Evolutionary conservation across 2,329 filamentous ascomycete genomes (phyloP), one percentile per base, ranked within the genome.

Genomic region (Penicillium sp.): DNA sequence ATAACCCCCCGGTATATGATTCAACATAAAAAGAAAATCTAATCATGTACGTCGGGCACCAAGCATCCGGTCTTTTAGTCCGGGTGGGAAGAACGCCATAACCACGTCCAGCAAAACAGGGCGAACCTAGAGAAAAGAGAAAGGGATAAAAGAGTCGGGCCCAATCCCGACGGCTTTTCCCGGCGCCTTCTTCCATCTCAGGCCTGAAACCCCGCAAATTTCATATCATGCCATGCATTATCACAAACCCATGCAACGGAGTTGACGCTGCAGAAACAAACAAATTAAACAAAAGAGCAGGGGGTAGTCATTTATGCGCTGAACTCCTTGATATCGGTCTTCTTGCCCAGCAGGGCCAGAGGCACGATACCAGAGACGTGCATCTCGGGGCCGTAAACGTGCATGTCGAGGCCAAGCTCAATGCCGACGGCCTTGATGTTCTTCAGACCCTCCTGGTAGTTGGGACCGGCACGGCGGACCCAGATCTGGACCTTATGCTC

Each of bases 361-460:
- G 95, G 94, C 67, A 99, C 94, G 74, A 98, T 98, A 78, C 95
- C 95, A 54, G 90, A 94, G 72, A 99, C 94, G 81, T 90, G 88
- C 88, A 90, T 90, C 79, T 91, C 89, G 14, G 89, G 89, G 52
- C 89, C 89, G 75, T 86, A 91, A 51, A 91, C 89, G 82, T 98
- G 92, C 91, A 98, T 97, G 82, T 96, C 88, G 67, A 99, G 86
- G 70, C 91, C 91, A 61, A 99, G 87, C 84, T 99, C 95, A 78
- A 94, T 88, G 62, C 92, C 95, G 62, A 96, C 94, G 52, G 88
- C 86, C 87, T 98, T 98, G 87, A 99, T 97, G 88, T 98, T 99
- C 89, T 96, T 97, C 68, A 99, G 89, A 82, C 95, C 95, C 83
- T 99, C 95, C 82, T 99, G 95, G 88, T 96, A 99, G 86, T 99